phyloP scores from a whole-genome alignment of 305 asterid genomes.

The Fraxinus albicans region DNA sequence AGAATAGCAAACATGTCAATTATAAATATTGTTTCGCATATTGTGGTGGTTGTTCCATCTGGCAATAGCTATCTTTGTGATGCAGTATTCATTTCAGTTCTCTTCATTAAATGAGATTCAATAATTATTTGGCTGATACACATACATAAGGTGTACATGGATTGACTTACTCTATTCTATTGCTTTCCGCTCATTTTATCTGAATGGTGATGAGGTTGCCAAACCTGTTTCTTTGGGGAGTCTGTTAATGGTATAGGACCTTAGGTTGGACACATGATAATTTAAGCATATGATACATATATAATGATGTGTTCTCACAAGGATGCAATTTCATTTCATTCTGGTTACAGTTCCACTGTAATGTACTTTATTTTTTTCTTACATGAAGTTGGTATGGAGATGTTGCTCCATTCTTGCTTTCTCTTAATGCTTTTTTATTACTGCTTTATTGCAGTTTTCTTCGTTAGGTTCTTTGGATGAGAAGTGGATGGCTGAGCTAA shows the following conservation, averaged over 20 bases:
- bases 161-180: not conserved
- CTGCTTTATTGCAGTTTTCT: conserved; percentile 65
- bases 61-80: not conserved
- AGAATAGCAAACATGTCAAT: not conserved
- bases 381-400: conserved; percentile 3
- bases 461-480: conserved; percentile 95
- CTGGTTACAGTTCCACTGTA: not conserved
- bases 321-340: not conserved
- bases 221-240: not conserved
- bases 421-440: conserved; percentile 20
- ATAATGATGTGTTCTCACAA: not conserved
- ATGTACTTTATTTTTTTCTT: not conserved
- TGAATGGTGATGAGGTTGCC: not conserved
- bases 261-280: conserved; percentile 5
- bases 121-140: not conserved
- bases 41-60: not conserved
- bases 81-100: not conserved
- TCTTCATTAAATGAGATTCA: not conserved
- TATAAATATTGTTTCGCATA: not conserved
- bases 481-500: conserved; percentile 94
- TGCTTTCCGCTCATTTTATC: not conserved
- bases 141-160: not conserved
- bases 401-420: conserved; percentile 20
- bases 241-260: not conserved
- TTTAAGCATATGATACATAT: not conserved